phyloP scores from a whole-genome alignment of 306 rosid species.

The Gynostemma pentaphyllum region DNA sequence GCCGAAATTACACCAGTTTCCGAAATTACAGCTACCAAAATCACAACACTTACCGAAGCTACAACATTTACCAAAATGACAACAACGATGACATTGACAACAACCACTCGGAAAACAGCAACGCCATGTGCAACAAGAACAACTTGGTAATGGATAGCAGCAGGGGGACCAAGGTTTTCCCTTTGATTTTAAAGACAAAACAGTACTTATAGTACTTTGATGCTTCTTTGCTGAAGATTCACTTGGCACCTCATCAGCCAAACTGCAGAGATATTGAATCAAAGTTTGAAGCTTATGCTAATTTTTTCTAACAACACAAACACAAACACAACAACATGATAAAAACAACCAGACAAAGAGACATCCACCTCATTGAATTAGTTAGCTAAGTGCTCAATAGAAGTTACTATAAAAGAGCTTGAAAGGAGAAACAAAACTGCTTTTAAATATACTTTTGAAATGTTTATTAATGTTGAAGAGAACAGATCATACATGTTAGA shows the following conservation, averaged over 20 bases:
- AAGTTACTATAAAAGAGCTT: conserved; percentile 6
- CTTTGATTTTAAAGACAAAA: conserved; percentile 8
- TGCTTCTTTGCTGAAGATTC: conserved; percentile 4
- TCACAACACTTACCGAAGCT: too few species aligned
- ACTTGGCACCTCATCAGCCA: conserved; percentile 18
- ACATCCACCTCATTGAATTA: not conserved
- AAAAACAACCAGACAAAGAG: not conserved
- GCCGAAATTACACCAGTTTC: too few species aligned
- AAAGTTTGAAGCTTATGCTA: not conserved
- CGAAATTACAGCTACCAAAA: too few species aligned
- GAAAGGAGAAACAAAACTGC: conserved; percentile 5
- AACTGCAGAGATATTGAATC: conserved; percentile 25
- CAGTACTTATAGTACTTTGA: conserved; percentile 8
- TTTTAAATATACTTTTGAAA: not conserved
- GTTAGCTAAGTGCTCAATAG: not conserved
- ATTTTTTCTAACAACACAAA: not conserved
- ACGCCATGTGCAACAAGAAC: not conserved
- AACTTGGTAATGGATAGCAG: not conserved
- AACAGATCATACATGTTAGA: conserved; percentile 29
- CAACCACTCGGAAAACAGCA: conserved; percentile 14
- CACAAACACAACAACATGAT: not conserved
- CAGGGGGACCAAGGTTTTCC: conserved; percentile 19
- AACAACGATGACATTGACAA: not conserved
- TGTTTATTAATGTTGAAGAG: conserved; percentile 14
- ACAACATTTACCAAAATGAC: not conserved